phyloP scores from a whole-genome alignment of 2,329 filamentous ascomycete genomes.

The Dendrostoma leiphaemia region DNA sequence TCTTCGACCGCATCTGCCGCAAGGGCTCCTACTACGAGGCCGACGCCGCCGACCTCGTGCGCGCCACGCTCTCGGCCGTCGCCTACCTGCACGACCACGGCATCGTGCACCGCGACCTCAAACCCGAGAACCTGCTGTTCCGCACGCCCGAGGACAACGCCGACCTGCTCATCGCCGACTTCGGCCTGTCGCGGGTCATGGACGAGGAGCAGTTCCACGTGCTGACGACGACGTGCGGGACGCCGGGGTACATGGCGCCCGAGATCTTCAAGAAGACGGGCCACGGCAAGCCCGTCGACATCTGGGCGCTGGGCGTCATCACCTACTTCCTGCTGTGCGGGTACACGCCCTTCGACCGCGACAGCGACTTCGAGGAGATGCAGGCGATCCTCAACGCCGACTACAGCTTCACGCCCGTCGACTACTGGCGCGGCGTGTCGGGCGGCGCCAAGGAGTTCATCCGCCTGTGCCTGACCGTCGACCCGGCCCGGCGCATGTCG shows the following conservation, averaged over 20 bases:
- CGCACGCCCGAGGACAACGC: constrained; percentile 97
- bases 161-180: constrained; percentile 94
- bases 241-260: constrained; percentile 97
- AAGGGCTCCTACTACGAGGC: constrained; percentile 99
- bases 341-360: constrained; percentile 96
- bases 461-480: constrained; percentile 84
- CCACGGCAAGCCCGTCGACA: constrained; percentile 95
- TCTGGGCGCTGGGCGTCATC: constrained; percentile 98
- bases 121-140: constrained; percentile 96
- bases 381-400: constrained; percentile 96
- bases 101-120: constrained; percentile 96
- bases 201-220: constrained; percentile 99
- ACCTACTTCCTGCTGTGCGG: constrained; percentile 98
- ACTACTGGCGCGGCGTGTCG: constrained; percentile 96
- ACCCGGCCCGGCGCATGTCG: constrained; percentile 83
- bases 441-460: constrained; percentile 88
- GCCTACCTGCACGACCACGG: constrained; percentile 98
- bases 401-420: constrained; percentile 89
- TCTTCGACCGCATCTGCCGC: constrained; percentile 97
- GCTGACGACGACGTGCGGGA: constrained; percentile 94
- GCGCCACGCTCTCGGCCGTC: constrained; percentile 92
- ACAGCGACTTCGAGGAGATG: constrained; percentile 98
- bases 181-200: constrained; percentile 95
- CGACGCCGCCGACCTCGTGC: constrained; percentile 92
- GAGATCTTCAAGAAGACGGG: constrained; percentile 99